Evolutionary conservation across 805 yeast genomes (phyloP).

Genomic region (Ogataea trehalophila): DNA sequence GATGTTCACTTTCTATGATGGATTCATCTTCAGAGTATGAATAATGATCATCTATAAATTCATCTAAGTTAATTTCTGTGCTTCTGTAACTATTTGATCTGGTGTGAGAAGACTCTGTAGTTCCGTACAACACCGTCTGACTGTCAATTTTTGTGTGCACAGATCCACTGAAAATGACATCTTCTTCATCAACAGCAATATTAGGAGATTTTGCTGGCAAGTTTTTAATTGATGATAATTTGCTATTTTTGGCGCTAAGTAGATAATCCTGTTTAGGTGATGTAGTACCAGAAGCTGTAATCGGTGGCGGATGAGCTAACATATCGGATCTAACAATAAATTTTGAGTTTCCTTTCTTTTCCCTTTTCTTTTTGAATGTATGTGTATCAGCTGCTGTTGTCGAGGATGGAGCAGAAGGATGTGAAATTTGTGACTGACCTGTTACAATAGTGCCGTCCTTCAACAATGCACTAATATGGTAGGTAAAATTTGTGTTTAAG

Average conservation of each 20-base stretch:
- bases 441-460: slow-evolving; percentile 68
- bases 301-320: slow-evolving; percentile 18
- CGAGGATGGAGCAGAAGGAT: slow-evolving; percentile 44
- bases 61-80: not conserved
- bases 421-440: slow-evolving; percentile 93
- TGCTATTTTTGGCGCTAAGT: not conserved
- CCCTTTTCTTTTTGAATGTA: not conserved
- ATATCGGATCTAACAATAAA: slow-evolving; percentile 15
- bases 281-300: slow-evolving; percentile 11
- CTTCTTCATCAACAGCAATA: not conserved
- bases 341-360: not conserved
- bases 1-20: slow-evolving; percentile 3
- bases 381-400: not conserved
- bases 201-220: slow-evolving; percentile 3
- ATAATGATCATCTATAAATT: not conserved
- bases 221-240: not conserved
- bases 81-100: not conserved
- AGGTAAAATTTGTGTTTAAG: slow-evolving; percentile 76
- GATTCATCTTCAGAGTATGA: slow-evolving; percentile 2
- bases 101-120: slow-evolving; percentile 1
- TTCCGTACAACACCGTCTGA: slow-evolving; percentile 17
- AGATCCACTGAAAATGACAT: not conserved
- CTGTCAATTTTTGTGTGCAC: slow-evolving; percentile 9
- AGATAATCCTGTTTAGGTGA: slow-evolving; percentile 8
- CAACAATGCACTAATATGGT: slow-evolving; percentile 77